phyloP scores from a whole-genome alignment of 1,139 yeast genomes.

The Kluyveromyces sp. region DNA sequence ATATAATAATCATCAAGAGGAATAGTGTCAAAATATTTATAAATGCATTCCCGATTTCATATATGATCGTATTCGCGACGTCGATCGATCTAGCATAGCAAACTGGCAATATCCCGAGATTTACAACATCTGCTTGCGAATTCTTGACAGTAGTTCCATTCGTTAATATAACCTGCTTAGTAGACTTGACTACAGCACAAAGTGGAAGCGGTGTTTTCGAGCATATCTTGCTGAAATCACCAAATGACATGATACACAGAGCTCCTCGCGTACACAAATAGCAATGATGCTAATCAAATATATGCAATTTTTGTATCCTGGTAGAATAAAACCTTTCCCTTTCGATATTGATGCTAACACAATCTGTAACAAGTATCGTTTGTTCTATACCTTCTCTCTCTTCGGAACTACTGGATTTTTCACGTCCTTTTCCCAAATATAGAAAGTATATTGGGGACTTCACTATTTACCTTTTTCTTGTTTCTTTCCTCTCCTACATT shows the following conservation, averaged over 20 bases:
- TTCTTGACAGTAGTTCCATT: constrained; percentile 18
- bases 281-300: too few relatives aligned
- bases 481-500: too few relatives aligned
- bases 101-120: constrained; percentile 55
- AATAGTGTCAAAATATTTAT: constrained; percentile 69
- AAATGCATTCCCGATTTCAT: constrained; percentile 84
- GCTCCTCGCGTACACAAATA: too few relatives aligned
- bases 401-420: too few relatives aligned
- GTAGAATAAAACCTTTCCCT: too few relatives aligned
- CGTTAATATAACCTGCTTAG: constrained; percentile 20
- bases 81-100: constrained; percentile 86
- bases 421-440: too few relatives aligned
- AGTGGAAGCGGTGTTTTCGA: constrained; percentile 65
- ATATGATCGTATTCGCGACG: constrained; percentile 83
- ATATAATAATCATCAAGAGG: constrained; percentile 62
- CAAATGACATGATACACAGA: constrained; percentile 39
- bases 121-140: constrained; percentile 19
- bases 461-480: too few relatives aligned
- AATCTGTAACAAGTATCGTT: too few relatives aligned
- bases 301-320: too few relatives aligned
- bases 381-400: too few relatives aligned
- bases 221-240: constrained; percentile 65
- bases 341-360: too few relatives aligned
- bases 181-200: constrained; percentile 38
- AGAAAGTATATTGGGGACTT: too few relatives aligned